Conservation (phyloP, 257 asterid genomes). For the Ligustrum vulgare region DNA sequence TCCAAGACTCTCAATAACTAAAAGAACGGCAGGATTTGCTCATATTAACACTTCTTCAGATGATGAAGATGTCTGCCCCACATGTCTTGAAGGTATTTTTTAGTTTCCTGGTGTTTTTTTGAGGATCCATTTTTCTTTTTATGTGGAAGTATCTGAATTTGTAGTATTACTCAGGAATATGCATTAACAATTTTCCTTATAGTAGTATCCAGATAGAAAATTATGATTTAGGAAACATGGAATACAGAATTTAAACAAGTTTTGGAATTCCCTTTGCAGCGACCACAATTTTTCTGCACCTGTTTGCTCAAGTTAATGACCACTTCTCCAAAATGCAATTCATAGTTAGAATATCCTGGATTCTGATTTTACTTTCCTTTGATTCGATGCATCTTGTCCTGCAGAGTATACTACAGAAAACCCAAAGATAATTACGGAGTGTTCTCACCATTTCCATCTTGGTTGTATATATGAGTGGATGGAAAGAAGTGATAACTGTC, state of each 20-base stretch:
- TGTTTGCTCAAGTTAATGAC: neutral
- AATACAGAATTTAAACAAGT: neutral
- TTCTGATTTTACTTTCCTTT: conserved; percentile 17
- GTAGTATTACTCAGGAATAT: neutral
- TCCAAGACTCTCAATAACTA: conserved; percentile 47
- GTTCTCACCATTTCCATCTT: conserved; percentile 92
- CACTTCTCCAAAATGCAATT: neutral
- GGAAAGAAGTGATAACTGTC: conserved; percentile 97
- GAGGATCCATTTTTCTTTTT: conserved; percentile 3
- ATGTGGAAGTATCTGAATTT: conserved; percentile 1
- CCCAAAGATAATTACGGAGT: conserved; percentile 79
- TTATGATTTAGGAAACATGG: neutral
- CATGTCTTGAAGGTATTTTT: conserved; percentile 83
- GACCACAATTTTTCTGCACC: conserved; percentile 7
- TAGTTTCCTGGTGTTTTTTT: neutral
- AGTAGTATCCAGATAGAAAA: neutral
- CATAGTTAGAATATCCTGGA: neutral
- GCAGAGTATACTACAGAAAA: conserved; percentile 83
- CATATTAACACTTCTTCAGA: conserved; percentile 72
- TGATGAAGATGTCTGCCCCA: conserved; percentile 96
- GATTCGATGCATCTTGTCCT: conserved; percentile 9
- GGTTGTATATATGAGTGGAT: conserved; percentile 99
- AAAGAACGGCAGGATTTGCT: conserved; percentile 54
- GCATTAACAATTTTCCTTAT: neutral
- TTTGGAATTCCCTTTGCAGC: neutral